Base-by-base conservation (phyloP, 805 yeast genomes). In the Suhomyces sp. region DNA sequence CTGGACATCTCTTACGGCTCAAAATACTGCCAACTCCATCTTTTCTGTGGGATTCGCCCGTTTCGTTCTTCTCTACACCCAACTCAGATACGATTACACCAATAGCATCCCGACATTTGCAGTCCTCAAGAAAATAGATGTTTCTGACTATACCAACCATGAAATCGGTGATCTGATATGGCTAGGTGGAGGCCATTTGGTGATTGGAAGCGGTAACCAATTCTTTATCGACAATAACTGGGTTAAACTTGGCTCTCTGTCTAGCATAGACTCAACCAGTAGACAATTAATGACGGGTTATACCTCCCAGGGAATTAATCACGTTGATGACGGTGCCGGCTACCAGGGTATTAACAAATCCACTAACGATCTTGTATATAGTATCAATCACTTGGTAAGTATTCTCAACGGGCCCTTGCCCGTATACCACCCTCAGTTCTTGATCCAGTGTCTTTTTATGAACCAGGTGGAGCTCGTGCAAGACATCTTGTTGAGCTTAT, bases 391-490 rank as follows among this genome's bases (percentile, higher is more conserved):
- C 58, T 74, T 92, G 52, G 87, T 86, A 47, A 73, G 89, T 13
- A 85, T 91, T 4, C 69, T 92, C 50, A 92, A 92, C 69, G 97
- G 97, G 29, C 94, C 96, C 0, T 66, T 93, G 13, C 97, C 97
- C 0, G 70, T 90, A 0, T 92, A 89, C 59, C 97, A 93, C 62
- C 98, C 98, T 0, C 97, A 91, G 65, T 79, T 89, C 49, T 67
- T 92, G 46, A 84, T 90, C 44, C 97, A 92, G 65, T 72, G 85
- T 4, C 65, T 92, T 17, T 84, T 86, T 59, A 79, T 82, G 57
- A 85, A 84, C 24, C 83, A 85, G 55, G 56, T 79, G 12, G 69
- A 71, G 9, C 61, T 82, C 2, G 92, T 83, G 1, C 77, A 82
- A 54, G 77, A 75, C 37, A 75, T 92, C 1, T 61, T 93, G 17